phyloP scores from a whole-genome alignment of 768 basidiomycete genomes.

The Leccinum uliginosum region DNA sequence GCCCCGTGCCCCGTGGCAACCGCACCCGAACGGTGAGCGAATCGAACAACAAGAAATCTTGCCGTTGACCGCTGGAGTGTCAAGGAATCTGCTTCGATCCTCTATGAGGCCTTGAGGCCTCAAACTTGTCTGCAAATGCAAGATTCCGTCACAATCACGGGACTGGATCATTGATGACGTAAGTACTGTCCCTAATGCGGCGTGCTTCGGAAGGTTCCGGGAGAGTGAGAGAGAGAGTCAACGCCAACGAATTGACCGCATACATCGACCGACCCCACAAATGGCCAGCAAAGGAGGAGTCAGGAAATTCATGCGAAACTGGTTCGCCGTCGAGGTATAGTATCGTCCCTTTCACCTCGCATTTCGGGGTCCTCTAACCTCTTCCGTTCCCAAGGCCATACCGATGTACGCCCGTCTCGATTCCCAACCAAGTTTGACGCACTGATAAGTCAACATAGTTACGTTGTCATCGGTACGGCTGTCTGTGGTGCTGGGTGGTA shows the following conservation, averaged over 20 bases:
- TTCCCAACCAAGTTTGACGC: neutral
- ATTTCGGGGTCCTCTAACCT: neutral
- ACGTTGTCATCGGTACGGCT: conserved; percentile 46
- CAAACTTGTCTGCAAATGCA: no score
- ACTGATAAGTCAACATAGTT: conserved; percentile 31
- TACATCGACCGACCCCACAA: conserved; percentile 12
- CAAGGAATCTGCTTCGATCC: no score
- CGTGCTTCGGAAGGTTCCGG: neutral
- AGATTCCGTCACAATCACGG: no score
- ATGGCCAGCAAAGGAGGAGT: conserved; percentile 18
- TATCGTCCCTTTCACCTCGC: neutral
- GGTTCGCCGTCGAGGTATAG: conserved; percentile 45
- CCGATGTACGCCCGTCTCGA: conserved; percentile 38
- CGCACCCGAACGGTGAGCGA: no score
- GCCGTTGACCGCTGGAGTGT: no score
- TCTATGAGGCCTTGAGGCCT: no score
- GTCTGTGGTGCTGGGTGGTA: conserved; percentile 65
- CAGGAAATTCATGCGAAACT: conserved; percentile 35
- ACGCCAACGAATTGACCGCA: neutral
- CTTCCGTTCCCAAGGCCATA: conserved; percentile 36
- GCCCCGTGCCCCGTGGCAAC: no score
- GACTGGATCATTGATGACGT: no score
- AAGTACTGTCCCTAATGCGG: no score
- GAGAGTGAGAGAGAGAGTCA: no score
- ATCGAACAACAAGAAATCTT: no score